Base-by-base conservation (phyloP, 257 asterid species). In the Plantago elongata region DNA sequence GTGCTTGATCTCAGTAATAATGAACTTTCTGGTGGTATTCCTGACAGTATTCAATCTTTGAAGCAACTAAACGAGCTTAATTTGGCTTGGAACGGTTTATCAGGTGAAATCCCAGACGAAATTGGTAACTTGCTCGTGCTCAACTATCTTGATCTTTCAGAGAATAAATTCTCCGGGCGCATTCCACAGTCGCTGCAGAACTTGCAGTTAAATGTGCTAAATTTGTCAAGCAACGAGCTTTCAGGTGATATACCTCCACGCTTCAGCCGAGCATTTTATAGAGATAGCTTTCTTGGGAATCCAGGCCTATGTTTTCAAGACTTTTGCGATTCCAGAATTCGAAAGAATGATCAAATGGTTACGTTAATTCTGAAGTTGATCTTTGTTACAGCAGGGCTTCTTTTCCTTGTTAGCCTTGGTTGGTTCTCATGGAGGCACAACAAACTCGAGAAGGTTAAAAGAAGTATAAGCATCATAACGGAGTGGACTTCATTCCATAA, bases 401-500 rank as follows among this genome's bases (percentile, higher is more conserved):
- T 79, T 47, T 78, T 83, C 5, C 73, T 87, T 7, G 75, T 80
- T 5, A 82, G 87, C 9, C 14, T 85, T 57, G 74, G 65, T 59
- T 80, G 78, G 74, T 75, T 84, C 49, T 47, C 69, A 11, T 57
- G 71, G 74, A 87, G 72, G 78, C 77, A 66, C 79, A 75, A 74
- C 73, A 77, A 69, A 17, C 42, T 77, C 43, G 48, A 69, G 76
- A 49, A 64, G 55, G 50, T 63, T 59, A 68, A 65, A 54, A 65
- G 59, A 17, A 79, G 70, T 16, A 69, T 54, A 34, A 34, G 5
- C 9, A 60, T 64, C n/a, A 62, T 77, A 44, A 74, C 86, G 9
- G 84, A 84, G 63, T 90, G 97, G 97, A 90, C 87, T 5, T 84
- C 95, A 1, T 90, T 90, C 63, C 95, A 90, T 43, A 90, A 74